These are phyloP conservation scores for Saccharomycopsis amapae DNA, from an alignment of 805 yeast species.

Conservation along the genomic window DNA sequence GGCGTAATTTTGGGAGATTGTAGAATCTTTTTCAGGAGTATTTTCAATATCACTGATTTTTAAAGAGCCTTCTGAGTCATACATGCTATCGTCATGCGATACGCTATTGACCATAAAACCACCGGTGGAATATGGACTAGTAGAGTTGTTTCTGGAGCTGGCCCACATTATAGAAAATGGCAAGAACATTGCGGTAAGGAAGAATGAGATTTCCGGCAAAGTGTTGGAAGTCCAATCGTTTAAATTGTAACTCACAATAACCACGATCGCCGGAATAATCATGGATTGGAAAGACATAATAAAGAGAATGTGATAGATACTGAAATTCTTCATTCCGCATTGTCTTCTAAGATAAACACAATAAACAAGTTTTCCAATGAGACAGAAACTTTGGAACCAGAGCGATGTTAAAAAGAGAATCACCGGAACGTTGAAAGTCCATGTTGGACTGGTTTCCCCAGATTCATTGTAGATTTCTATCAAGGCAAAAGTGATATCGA, in stretches of 20 bases:
- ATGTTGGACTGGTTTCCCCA: conserved; percentile 26
- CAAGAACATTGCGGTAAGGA: conserved; percentile 62
- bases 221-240: conserved; percentile 31
- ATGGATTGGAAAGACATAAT: conserved; percentile 81
- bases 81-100: too few species aligned
- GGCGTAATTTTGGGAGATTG: conserved; percentile 18
- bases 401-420: conserved; percentile 67
- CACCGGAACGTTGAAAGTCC: conserved; percentile 46
- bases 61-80: conserved; percentile 20
- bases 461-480: conserved; percentile 29
- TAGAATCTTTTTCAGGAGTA: conserved; percentile 8
- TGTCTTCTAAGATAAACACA: conserved; percentile 70
- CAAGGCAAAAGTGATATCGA: conserved; percentile 41
- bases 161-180: conserved; percentile 93
- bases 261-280: conserved; percentile 66
- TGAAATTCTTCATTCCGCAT: conserved; percentile 78
- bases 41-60: conserved; percentile 4
- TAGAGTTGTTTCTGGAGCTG: conserved; percentile 45
- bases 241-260: conserved; percentile 46
- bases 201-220: conserved; percentile 45
- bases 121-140: conserved; percentile 33
- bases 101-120: too few species aligned
- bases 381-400: conserved; percentile 50
- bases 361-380: conserved; percentile 54
- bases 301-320: conserved; percentile 69